These are phyloP conservation scores for Dryadomyces quercivorus DNA, from an alignment of 2,329 filamentous ascomycete genomes.

Conservation along the genomic window DNA sequence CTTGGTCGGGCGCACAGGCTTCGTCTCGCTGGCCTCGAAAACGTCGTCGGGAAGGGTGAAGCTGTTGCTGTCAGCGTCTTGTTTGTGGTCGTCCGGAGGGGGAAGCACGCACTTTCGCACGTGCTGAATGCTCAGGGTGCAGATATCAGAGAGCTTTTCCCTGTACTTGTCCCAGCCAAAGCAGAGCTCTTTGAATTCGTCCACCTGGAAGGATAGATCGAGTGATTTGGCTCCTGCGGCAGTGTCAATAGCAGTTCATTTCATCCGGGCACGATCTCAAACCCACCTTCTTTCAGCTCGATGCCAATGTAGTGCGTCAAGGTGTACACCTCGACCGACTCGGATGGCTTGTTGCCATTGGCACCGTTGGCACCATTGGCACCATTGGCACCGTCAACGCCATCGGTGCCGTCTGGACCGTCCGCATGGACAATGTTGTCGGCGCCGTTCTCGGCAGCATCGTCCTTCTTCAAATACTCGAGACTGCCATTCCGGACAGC, in stretches of 20 bases:
- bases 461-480: constrained; percentile 35
- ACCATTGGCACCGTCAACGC: constrained; percentile 19
- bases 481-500: constrained; percentile 43
- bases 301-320: constrained; percentile 92
- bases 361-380: constrained; percentile 21
- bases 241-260: constrained; percentile 16
- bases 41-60: constrained; percentile 83
- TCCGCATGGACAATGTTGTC: constrained; percentile 4
- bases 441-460: constrained; percentile 30
- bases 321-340: constrained; percentile 54
- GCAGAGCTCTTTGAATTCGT: constrained; percentile 77
- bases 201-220: constrained; percentile 70
- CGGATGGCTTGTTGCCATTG: background rate
- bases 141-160: constrained; percentile 45
- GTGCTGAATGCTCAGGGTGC: constrained; percentile 66
- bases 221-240: constrained; percentile 52
- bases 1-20: constrained; percentile 45
- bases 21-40: constrained; percentile 68
- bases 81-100: background rate
- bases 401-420: background rate
- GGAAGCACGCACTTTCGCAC: constrained; percentile 63
- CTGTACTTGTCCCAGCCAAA: constrained; percentile 65
- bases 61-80: constrained; percentile 31
- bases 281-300: constrained; percentile 60
- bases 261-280: background rate